These are phyloP conservation scores for Trebouxia sp. DNA, from an alignment of 139 green algal genomes.

Conservation along the genomic window DNA sequence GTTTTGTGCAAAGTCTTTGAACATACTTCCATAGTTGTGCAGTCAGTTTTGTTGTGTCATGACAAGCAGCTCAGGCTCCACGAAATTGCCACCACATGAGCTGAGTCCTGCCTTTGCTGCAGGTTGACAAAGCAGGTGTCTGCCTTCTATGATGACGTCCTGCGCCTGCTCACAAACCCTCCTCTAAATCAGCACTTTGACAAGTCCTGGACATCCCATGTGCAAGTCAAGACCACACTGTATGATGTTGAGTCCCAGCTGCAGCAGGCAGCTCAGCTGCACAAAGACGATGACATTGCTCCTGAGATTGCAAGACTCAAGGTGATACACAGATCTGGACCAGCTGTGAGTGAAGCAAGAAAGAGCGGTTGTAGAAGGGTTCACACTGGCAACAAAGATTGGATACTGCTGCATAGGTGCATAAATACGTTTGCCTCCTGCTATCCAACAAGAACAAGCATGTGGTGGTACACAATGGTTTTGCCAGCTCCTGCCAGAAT, in stretches of 20 bases:
- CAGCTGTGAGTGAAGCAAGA: neutral
- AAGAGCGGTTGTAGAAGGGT: neutral
- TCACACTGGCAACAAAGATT: no score
- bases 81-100: neutral
- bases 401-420: no score
- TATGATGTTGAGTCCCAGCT: conserved; percentile 70
- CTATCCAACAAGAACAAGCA: no score
- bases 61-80: neutral
- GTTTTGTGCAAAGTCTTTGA: no score
- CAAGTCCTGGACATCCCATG: conserved; percentile 65
- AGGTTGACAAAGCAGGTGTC: conserved; percentile 77
- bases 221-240: conserved; percentile 53
- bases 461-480: no score
- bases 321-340: neutral
- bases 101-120: neutral
- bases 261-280: conserved; percentile 47
- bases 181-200: conserved; percentile 80
- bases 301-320: conserved; percentile 54
- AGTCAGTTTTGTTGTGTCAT: neutral
- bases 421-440: no score
- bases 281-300: conserved; percentile 42
- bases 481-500: no score
- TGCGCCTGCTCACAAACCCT: conserved; percentile 46
- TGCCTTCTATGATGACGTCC: conserved; percentile 75
- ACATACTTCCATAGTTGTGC: no score